Evolutionary conservation across 2,329 filamentous ascomycete species (phyloP).

Genomic region (Sclerotinia borealis): DNA sequence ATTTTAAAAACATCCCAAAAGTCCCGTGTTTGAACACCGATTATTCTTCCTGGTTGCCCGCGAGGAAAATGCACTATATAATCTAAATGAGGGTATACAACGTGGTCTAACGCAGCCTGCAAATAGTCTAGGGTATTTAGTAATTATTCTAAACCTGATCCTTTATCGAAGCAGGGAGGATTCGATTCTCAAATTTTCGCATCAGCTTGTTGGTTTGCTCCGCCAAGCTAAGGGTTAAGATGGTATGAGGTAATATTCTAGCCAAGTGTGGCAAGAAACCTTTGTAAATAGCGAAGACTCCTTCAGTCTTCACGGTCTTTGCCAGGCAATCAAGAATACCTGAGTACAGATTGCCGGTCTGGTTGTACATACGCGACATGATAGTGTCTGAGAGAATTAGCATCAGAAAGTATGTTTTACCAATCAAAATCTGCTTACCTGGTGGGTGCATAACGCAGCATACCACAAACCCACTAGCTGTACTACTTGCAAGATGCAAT

Average conservation of each 20-base stretch:
- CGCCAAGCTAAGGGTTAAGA: slow-evolving; percentile 84
- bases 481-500: slow-evolving; percentile 82
- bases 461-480: slow-evolving; percentile 88
- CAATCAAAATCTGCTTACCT: slow-evolving; percentile 44
- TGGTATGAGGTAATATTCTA: slow-evolving; percentile 90
- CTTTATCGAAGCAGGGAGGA: slow-evolving; percentile 40
- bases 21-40: background rate
- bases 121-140: background rate
- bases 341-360: slow-evolving; percentile 93
- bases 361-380: slow-evolving; percentile 98
- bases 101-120: slow-evolving; percentile 13
- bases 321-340: slow-evolving; percentile 87
- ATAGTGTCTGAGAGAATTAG: slow-evolving; percentile 63
- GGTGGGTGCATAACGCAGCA: slow-evolving; percentile 98
- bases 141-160: slow-evolving; percentile 20
- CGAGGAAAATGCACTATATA: slow-evolving; percentile 12
- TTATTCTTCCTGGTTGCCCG: background rate
- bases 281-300: slow-evolving; percentile 91
- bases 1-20: background rate
- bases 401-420: background rate
- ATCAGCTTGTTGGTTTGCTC: slow-evolving; percentile 97
- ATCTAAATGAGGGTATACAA: slow-evolving; percentile 22
- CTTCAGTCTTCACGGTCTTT: slow-evolving; percentile 89
- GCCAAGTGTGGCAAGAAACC: slow-evolving; percentile 93
- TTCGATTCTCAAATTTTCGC: slow-evolving; percentile 62